A percentile compares a stretch with the other conserved stretches of the same genome.
phyloP scores from a whole-genome alignment of 352 stramenopile species.

The Lagenidium giganteum region DNA sequence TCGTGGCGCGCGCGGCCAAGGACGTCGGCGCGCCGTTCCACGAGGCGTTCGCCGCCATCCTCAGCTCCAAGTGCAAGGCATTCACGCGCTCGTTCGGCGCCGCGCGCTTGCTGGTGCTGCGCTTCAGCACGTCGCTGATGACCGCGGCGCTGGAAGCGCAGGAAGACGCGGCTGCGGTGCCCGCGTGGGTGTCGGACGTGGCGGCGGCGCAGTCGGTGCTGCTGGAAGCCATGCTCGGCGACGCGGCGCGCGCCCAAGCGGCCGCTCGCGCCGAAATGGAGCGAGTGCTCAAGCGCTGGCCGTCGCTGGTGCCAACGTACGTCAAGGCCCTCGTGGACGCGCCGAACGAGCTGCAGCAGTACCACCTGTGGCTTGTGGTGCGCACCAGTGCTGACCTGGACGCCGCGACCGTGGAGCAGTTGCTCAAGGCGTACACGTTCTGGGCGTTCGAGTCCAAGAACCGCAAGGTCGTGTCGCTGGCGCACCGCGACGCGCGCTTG shows the following conservation, averaged over 20 bases:
- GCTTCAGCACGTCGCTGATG: constrained; percentile 51
- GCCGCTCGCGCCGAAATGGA: constrained; percentile 36
- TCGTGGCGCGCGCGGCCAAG: constrained; percentile 29
- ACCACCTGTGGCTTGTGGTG: constrained; percentile 60
- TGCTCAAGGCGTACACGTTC: constrained; percentile 54
- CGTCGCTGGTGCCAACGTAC: constrained; percentile 35
- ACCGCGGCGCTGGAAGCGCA: constrained; percentile 20
- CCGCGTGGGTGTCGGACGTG: constrained; percentile 43
- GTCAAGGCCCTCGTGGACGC: constrained; percentile 23
- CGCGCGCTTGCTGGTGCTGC: constrained; percentile 48
- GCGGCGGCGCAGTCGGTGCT: constrained; percentile 38
- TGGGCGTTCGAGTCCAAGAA: constrained; percentile 82
- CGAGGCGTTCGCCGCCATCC: constrained; percentile 39
- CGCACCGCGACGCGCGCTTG: constrained; percentile 39
- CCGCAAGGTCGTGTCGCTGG: constrained; percentile 31
- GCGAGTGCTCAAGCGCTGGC: constrained; percentile 33
- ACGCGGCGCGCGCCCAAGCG: constrained; percentile 36
- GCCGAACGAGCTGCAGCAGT: constrained; percentile 42
- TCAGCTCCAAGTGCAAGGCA: constrained; percentile 26
- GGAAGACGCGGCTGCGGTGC: constrained; percentile 1
- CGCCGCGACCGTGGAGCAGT: constrained; percentile 25
- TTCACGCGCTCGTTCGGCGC: constrained; percentile 48
- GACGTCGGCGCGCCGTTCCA: constrained; percentile 41
- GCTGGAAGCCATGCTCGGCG: constrained; percentile 49
- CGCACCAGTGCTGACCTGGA: constrained; percentile 23